Conservation (phyloP, 345 rosid genomes). For the Linum tenue region DNA sequence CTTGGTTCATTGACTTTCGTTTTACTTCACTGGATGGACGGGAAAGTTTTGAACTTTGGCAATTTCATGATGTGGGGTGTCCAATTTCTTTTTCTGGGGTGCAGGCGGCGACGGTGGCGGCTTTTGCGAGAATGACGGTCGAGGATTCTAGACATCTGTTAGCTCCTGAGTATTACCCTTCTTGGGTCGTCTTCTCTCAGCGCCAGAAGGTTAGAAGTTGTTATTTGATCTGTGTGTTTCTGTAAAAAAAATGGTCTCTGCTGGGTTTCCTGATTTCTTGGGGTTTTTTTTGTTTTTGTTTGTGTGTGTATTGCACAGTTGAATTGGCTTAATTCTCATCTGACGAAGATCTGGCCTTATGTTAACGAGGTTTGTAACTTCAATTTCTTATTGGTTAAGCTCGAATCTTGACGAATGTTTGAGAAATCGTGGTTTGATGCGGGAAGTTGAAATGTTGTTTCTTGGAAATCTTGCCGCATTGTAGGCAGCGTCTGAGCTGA, state of each 20-base stretch:
- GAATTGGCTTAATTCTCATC: conserved; percentile 83
- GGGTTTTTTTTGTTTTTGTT: conserved; percentile 9
- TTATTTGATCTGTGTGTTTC: not conserved
- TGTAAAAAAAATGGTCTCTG: not conserved
- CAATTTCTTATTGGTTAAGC: not conserved
- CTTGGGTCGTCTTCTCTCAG: conserved; percentile 96
- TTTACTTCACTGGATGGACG: not conserved
- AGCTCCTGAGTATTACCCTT: conserved; percentile 70
- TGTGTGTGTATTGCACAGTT: conserved; percentile 36
- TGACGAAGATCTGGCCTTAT: conserved; percentile 94
- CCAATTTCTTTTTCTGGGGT: conserved; percentile 1
- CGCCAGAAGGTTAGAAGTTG: conserved; percentile 62
- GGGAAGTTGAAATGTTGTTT: not conserved
- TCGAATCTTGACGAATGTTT: not conserved
- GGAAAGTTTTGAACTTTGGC: not conserved
- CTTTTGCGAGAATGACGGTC: conserved; percentile 93
- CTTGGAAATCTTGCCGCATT: conserved; percentile 4
- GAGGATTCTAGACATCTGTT: conserved; percentile 86
- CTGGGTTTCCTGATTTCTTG: conserved; percentile 11
- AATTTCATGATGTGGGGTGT: not conserved
- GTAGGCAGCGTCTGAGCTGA: conserved; percentile 96
- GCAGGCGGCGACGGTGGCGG: conserved; percentile 80
- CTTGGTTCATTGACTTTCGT: not conserved
- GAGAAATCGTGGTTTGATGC: not conserved
- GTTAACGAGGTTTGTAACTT: conserved; percentile 50